Evolutionary conservation across 345 rosid genomes (phyloP).

Genomic region (Gossypium mustelinum): DNA sequence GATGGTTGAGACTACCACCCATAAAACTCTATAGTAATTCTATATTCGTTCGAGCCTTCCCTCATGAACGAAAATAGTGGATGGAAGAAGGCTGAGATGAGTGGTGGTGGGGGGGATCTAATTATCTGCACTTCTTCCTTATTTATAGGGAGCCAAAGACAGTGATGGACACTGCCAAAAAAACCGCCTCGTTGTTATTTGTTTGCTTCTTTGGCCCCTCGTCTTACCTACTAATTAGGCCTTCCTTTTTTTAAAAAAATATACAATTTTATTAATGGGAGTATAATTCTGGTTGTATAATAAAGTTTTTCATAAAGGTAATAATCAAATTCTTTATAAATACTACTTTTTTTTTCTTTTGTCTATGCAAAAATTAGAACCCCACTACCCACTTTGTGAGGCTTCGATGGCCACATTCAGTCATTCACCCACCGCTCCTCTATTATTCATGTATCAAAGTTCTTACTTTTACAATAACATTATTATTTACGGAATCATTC

Average conservation of each 20-base stretch:
- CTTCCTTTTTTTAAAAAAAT: not conserved
- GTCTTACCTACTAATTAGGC: not conserved
- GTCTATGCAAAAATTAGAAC: not conserved
- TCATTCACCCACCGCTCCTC: not conserved
- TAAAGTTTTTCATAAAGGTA: not conserved
- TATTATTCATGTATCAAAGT: not conserved
- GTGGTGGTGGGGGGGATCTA: slow-evolving; percentile 25
- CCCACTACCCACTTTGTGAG: not conserved
- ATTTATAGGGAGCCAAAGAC: slow-evolving; percentile 18
- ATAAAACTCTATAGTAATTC: slow-evolving; percentile 9
- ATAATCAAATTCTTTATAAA: not conserved
- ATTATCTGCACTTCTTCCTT: slow-evolving; percentile 3
- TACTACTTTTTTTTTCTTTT: not conserved
- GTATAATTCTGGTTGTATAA: not conserved
- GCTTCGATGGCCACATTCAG: not conserved
- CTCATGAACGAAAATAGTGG: slow-evolving; percentile 9
- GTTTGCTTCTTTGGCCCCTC: slow-evolving; percentile 4
- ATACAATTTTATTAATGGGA: not conserved
- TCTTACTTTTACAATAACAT: not conserved
- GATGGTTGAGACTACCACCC: slow-evolving; percentile 8
- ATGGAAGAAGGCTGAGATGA: not conserved
- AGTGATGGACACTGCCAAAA: not conserved
- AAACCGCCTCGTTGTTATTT: not conserved
- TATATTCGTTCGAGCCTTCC: not conserved
- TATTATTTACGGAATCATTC: not conserved